Evolutionary conservation across 441 rosid species (phyloP).

Genomic region (Erodium trifolium): DNA sequence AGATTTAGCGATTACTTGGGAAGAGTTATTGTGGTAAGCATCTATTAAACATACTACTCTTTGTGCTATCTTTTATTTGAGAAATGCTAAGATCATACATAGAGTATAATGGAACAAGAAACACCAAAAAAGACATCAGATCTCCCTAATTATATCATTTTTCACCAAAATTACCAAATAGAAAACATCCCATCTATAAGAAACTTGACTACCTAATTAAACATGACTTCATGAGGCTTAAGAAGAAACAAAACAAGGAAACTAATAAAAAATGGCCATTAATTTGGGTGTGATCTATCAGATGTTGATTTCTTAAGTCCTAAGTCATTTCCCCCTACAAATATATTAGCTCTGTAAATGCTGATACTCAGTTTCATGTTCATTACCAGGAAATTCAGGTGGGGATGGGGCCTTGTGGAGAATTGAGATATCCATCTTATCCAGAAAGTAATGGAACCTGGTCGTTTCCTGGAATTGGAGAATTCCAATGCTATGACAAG

Average conservation of each 20-base stretch:
- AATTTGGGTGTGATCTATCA: background rate
- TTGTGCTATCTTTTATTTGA: background rate
- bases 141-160: background rate
- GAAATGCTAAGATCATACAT: background rate
- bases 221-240: background rate
- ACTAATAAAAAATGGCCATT: background rate
- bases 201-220: background rate
- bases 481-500: constrained; percentile 94
- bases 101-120: background rate
- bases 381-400: constrained; percentile 83
- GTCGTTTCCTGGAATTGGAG: constrained; percentile 93
- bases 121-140: background rate
- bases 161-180: background rate
- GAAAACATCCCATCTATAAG: background rate
- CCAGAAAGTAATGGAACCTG: constrained; percentile 95
- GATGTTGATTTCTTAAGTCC: background rate
- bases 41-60: background rate
- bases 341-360: background rate
- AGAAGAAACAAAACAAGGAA: background rate
- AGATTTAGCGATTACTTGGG: constrained; percentile 60
- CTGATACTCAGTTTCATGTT: constrained; percentile 19
- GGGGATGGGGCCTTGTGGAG: constrained; percentile 97
- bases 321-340: background rate
- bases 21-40: constrained; percentile 62
- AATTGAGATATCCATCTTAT: constrained; percentile 82